Base-by-base conservation (phyloP, 106 monocot species). In the Alisma plantagoaquatica region DNA sequence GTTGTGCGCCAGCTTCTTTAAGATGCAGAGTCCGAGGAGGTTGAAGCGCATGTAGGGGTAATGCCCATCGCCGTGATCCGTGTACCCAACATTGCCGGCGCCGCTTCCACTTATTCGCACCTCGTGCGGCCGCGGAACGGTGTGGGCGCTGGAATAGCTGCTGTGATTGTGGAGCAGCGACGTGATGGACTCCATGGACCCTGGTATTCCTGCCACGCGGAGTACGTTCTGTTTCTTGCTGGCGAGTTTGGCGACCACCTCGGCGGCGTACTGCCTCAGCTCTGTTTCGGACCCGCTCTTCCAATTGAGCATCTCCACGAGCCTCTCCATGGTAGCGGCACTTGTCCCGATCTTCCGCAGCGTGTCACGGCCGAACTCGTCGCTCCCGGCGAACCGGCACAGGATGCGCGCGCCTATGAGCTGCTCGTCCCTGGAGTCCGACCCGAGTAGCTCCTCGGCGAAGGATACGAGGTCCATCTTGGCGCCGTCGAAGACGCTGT, bases 31-130 rank as follows among this genome's bases (percentile, higher is more conserved):
- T 3, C 91, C 91, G 20, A 81, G 25, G 8, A 75, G 67, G 42
- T 71, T 81, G 67, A 81, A 59, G 2, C 31, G 69, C 3, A 63
- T 60, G 52, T 51, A 71, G 10, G 73, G 60, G 23, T 65, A 43
- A 29, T 26, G 41, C 10, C 32, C 17, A 32, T 23, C 17, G 19
- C 2, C 16, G 21, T 10, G 26, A 1, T 33, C 11, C 22, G 15
- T 3, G 4, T 38, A 1, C 26, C n/a, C 17, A 38, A 14, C 5
- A 38, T 17, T 9, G 14, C 86, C 46, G 11, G 86, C 79, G 0
- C 82, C 70, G 33, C 66, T 76, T 67, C 64, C 82, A 86, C 92
- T 86, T 20, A 74, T 86, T 33, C 86, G 60, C 86, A 92, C 86
- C 57, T 86, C 92, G 6, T 82, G 47, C 22, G 86, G 64, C 48